Evolutionary conservation across 1,284 basidiomycete species (phyloP).

Genomic region (Fistulinella cinereoalba): DNA sequence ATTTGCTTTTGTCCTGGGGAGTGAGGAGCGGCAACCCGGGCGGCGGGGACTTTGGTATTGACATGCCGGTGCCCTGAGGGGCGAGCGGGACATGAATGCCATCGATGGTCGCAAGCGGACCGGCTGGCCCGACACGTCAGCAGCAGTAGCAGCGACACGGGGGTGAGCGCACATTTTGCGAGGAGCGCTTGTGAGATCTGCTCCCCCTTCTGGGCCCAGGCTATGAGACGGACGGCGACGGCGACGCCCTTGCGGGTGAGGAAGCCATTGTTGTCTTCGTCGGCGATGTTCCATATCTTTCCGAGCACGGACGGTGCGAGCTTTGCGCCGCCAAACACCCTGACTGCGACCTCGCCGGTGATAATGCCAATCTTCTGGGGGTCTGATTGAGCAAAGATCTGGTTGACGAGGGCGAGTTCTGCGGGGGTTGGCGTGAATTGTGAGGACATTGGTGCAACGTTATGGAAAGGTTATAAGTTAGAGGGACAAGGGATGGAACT

Average conservation of each 20-base stretch:
- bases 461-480: slow-evolving; percentile 22
- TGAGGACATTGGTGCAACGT: slow-evolving; percentile 48
- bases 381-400: slow-evolving; percentile 69
- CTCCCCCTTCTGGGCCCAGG: slow-evolving; percentile 89
- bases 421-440: slow-evolving; percentile 62
- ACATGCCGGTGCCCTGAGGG: slow-evolving; percentile 50
- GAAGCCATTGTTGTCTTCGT: slow-evolving; percentile 91
- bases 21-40: slow-evolving; percentile 65
- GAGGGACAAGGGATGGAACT: slow-evolving; percentile 10
- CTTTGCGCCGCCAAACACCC: slow-evolving; percentile 76
- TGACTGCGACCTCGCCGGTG: slow-evolving; percentile 83
- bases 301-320: slow-evolving; percentile 78
- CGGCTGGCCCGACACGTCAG: slow-evolving; percentile 51
- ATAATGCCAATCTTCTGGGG: slow-evolving; percentile 77
- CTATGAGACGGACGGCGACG: slow-evolving; percentile 85
- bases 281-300: slow-evolving; percentile 92
- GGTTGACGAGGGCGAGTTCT: slow-evolving; percentile 65
- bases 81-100: slow-evolving; percentile 54
- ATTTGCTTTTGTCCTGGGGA: slow-evolving; percentile 80
- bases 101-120: slow-evolving; percentile 79
- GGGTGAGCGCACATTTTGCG: slow-evolving; percentile 56
- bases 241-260: slow-evolving; percentile 85
- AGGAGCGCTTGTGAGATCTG: slow-evolving; percentile 59
- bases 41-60: slow-evolving; percentile 57
- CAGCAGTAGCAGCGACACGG: slow-evolving; percentile 5